Evolutionary conservation across 2,329 filamentous ascomycete species (phyloP).

Genomic region (Grosmannia clavigera): DNA sequence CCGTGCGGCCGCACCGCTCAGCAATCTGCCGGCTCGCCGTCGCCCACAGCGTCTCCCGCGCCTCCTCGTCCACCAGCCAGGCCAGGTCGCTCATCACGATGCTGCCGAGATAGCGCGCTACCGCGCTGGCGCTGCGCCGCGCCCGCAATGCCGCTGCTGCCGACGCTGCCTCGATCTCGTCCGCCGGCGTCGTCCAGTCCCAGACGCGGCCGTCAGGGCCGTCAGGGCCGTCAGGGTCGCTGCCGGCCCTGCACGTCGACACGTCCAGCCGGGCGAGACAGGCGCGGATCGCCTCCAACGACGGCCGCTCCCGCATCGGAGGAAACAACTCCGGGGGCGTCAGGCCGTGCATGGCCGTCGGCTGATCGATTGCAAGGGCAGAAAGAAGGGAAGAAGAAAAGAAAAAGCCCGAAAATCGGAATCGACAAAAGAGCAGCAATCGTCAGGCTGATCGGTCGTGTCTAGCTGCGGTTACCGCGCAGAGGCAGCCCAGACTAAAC

Average conservation of each 20-base stretch:
- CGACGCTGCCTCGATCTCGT: slow-evolving; percentile 24
- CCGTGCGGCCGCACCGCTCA: slow-evolving; percentile 67
- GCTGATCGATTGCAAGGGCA: background rate
- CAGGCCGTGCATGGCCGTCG: background rate
- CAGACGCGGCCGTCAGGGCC: slow-evolving; percentile 35
- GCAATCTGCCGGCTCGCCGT: slow-evolving; percentile 67
- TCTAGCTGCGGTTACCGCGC: too few species aligned
- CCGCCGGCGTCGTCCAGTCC: slow-evolving; percentile 34
- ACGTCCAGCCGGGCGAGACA: slow-evolving; percentile 51
- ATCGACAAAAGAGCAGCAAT: background rate
- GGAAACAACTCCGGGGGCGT: slow-evolving; percentile 50
- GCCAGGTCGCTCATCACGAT: slow-evolving; percentile 54
- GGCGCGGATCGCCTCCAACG: slow-evolving; percentile 48
- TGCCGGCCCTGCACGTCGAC: background rate
- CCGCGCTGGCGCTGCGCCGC: slow-evolving; percentile 25
- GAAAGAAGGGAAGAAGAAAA: background rate
- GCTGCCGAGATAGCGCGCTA: slow-evolving; percentile 54
- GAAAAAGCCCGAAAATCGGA: background rate
- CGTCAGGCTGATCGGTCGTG: too few species aligned
- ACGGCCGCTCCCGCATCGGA: slow-evolving; percentile 68
- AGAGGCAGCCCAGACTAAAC: too few species aligned
- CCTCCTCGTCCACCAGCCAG: slow-evolving; percentile 57
- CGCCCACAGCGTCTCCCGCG: slow-evolving; percentile 62
- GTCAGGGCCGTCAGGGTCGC: background rate
- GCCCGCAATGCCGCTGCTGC: slow-evolving; percentile 30